These are phyloP conservation scores for Candida xiaguanensis DNA, from an alignment of 805 yeast species.

Conservation along the genomic window DNA sequence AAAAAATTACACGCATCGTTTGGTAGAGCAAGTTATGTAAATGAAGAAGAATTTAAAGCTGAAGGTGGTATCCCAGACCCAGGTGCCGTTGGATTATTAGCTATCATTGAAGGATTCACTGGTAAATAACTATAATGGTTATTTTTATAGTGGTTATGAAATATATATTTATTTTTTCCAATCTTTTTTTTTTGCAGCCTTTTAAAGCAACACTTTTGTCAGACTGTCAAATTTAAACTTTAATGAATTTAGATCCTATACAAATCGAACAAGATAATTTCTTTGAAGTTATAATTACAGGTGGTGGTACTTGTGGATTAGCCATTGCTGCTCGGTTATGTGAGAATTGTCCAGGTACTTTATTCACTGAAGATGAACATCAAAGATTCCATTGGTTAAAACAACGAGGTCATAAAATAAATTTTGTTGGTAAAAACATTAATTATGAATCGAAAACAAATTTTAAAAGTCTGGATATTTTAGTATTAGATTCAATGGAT, in stretches of 20 bases:
- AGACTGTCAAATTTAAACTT: background rate
- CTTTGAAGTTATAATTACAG: slow-evolving; percentile 37
- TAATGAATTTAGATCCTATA: slow-evolving; percentile 8
- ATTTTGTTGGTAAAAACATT: slow-evolving; percentile 16
- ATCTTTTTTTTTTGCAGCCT: slow-evolving; percentile 5
- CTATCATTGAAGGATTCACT: slow-evolving; percentile 45
- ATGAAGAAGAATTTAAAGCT: slow-evolving; percentile 51
- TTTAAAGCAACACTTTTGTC: background rate
- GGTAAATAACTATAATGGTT: slow-evolving; percentile 4
- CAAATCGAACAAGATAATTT: slow-evolving; percentile 16
- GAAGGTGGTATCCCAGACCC: slow-evolving; percentile 88
- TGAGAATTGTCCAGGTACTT: slow-evolving; percentile 40
- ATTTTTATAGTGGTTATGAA: slow-evolving; percentile 8
- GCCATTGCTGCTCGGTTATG: slow-evolving; percentile 41
- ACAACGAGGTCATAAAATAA: slow-evolving; percentile 27
- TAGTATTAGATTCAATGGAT: slow-evolving; percentile 33
- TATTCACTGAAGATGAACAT: slow-evolving; percentile 45
- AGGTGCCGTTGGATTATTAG: slow-evolving; percentile 86
- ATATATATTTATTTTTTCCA: background rate
- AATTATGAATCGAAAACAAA: slow-evolving; percentile 5
- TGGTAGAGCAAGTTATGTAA: slow-evolving; percentile 91
- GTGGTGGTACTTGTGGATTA: slow-evolving; percentile 46
- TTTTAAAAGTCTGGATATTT: slow-evolving; percentile 24
- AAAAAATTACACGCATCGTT: slow-evolving; percentile 75
- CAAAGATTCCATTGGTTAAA: slow-evolving; percentile 45